phyloP scores from a whole-genome alignment of 805 yeast species.

The Wickerhamiella sergipiensis region DNA sequence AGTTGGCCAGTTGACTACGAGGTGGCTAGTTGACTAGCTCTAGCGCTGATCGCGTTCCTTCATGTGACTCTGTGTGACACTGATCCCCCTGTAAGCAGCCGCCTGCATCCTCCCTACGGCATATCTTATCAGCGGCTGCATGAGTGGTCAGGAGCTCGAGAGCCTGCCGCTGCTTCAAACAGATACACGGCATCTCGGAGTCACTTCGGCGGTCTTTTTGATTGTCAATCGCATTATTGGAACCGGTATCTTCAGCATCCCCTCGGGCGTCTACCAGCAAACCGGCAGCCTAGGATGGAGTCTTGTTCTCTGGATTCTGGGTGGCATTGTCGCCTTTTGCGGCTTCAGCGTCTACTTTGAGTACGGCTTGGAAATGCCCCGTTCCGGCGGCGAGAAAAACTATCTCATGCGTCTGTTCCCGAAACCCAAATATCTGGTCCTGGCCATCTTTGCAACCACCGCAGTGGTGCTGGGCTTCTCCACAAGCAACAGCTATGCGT shows the following conservation, averaged over 20 bases:
- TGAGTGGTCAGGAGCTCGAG: background rate
- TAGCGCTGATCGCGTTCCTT: background rate
- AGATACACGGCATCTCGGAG: slow-evolving; percentile 16
- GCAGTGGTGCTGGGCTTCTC: slow-evolving; percentile 47
- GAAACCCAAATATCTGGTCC: slow-evolving; percentile 40
- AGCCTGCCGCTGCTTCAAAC: background rate
- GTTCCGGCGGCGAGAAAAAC: slow-evolving; percentile 58
- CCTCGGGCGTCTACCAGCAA: slow-evolving; percentile 43
- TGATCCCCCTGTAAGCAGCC: background rate
- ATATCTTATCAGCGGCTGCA: background rate
- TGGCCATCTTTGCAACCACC: slow-evolving; percentile 36
- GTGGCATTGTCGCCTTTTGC: slow-evolving; percentile 43
- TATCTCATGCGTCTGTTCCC: slow-evolving; percentile 45
- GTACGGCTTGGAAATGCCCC: slow-evolving; percentile 50
- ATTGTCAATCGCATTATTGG: slow-evolving; percentile 61
- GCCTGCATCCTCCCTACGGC: background rate
- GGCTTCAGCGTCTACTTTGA: slow-evolving; percentile 48
- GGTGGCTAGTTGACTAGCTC: too few species aligned
- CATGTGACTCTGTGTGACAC: background rate
- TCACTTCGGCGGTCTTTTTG: slow-evolving; percentile 26
- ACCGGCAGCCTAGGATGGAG: slow-evolving; percentile 49
- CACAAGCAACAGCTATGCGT: slow-evolving; percentile 50
- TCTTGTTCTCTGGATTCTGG: slow-evolving; percentile 45
- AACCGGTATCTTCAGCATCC: slow-evolving; percentile 59
- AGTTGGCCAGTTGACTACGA: too few species aligned